phyloP scores from a whole-genome alignment of 1,284 basidiomycete genomes.

The Apiotrichum laibachii region DNA sequence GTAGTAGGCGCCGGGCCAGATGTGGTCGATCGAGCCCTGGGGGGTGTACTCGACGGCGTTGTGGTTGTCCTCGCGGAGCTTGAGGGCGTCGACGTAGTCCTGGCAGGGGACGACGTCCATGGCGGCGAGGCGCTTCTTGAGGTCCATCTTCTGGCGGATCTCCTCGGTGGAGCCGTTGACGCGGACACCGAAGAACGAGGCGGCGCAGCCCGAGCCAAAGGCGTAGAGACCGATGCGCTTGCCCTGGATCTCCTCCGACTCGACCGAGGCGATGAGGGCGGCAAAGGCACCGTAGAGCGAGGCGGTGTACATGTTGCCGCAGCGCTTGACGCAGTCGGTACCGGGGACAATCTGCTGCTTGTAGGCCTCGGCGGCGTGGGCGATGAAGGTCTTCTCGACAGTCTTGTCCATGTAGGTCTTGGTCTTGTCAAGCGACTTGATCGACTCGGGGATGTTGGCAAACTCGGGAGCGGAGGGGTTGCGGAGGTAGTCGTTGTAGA shows the following conservation, averaged over 20 bases:
- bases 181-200: constrained; percentile 81
- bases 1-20: constrained; percentile 94
- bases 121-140: constrained; percentile 69
- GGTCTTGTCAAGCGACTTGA: constrained; percentile 65
- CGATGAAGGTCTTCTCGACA: constrained; percentile 90
- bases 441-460: constrained; percentile 67
- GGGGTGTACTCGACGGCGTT: constrained; percentile 85
- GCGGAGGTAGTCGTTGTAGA: constrained; percentile 72
- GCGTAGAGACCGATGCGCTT: constrained; percentile 90
- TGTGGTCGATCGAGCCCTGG: constrained; percentile 79
- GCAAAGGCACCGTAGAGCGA: constrained; percentile 92
- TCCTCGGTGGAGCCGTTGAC: constrained; percentile 80
- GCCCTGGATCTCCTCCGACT: constrained; percentile 59
- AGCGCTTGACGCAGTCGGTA: constrained; percentile 78
- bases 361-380: constrained; percentile 68
- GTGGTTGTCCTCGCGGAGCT: constrained; percentile 94
- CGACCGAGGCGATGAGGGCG: constrained; percentile 68
- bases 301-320: constrained; percentile 99
- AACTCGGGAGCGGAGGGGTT: constrained; percentile 72
- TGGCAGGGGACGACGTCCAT: constrained; percentile 92
- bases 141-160: constrained; percentile 75
- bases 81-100: constrained; percentile 72
- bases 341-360: constrained; percentile 67
- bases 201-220: constrained; percentile 88
- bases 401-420: constrained; percentile 86